A percentile compares a stretch with the other conserved stretches of the same genome.
Evolutionary conservation across 202 grass and related monocot genomes (phyloP).

Genomic region (Digitaria exilis): DNA sequence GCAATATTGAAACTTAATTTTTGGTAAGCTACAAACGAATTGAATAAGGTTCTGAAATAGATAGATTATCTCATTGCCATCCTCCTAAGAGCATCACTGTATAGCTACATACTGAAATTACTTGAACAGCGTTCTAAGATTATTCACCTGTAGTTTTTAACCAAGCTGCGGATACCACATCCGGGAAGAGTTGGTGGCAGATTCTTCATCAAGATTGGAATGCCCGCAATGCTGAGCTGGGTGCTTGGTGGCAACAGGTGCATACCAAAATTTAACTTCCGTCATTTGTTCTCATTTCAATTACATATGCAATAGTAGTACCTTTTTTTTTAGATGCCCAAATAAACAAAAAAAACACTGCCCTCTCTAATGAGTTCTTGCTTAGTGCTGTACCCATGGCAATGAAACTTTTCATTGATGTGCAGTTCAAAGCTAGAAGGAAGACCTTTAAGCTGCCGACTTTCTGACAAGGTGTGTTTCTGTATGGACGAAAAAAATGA

Average conservation of each 20-base stretch:
- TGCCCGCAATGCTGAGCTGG: constrained; percentile 95
- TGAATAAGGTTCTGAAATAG: constrained; percentile 20
- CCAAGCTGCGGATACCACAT: constrained; percentile 88
- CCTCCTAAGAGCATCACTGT: constrained; percentile 15
- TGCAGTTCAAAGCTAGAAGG: constrained; percentile 82
- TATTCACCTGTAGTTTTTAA: constrained; percentile 71
- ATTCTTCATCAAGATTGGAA: constrained; percentile 83
- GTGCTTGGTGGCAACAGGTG: constrained; percentile 96
- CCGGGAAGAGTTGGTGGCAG: constrained; percentile 92
- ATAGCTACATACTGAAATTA: constrained; percentile 24
- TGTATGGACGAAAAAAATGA: neutral
- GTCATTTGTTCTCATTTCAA: constrained; percentile 18
- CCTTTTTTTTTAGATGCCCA: neutral
- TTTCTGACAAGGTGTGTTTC: constrained; percentile 85
- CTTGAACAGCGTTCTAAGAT: constrained; percentile 10
- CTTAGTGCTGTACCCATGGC: constrained; percentile 5
- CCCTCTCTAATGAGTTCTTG: neutral
- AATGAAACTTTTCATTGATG: constrained; percentile 18
- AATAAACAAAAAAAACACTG: neutral
- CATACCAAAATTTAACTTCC: neutral
- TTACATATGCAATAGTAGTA: neutral
- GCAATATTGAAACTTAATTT: neutral
- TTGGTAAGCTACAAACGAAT: neutral
- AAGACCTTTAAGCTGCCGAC: constrained; percentile 81
- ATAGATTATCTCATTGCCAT: neutral